Percentiles rank a stretch among this genome's conserved stretches.
These are phyloP conservation scores for Lepidium sativum DNA, from an alignment of 345 rosid genomes.

Conservation along the genomic window DNA sequence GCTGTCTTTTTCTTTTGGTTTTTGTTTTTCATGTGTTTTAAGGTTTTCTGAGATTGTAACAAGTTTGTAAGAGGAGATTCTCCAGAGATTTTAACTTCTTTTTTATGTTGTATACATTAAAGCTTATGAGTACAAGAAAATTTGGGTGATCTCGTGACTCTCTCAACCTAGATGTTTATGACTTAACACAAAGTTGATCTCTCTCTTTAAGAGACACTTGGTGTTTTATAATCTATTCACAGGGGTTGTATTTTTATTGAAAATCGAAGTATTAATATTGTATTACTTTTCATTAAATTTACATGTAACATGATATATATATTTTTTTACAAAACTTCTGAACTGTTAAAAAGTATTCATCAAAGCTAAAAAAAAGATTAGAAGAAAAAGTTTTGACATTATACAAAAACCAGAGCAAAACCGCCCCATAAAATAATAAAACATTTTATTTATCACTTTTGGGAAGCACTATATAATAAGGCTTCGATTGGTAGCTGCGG, in stretches of 20 bases:
- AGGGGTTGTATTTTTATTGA: not conserved
- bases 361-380: no score
- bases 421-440: no score
- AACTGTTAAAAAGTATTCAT: no score
- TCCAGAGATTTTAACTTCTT: not conserved
- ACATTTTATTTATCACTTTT: no score
- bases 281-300: no score
- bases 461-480: no score
- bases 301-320: no score
- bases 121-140: not conserved
- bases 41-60: not conserved
- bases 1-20: not conserved
- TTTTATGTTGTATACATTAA: conserved; percentile 1
- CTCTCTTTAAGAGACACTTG: not conserved
- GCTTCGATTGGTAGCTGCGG: no score
- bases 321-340: no score
- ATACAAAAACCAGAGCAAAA: no score
- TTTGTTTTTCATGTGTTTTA: conserved; percentile 1
- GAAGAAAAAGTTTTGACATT: no score
- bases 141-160: not conserved
- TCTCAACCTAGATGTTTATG: not conserved
- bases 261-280: no score
- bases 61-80: conserved; percentile 9
- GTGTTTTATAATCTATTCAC: not conserved
- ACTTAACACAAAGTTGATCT: not conserved